Conservation (phyloP, 139 green algal species). For the Desmodesmus armatus region DNA sequence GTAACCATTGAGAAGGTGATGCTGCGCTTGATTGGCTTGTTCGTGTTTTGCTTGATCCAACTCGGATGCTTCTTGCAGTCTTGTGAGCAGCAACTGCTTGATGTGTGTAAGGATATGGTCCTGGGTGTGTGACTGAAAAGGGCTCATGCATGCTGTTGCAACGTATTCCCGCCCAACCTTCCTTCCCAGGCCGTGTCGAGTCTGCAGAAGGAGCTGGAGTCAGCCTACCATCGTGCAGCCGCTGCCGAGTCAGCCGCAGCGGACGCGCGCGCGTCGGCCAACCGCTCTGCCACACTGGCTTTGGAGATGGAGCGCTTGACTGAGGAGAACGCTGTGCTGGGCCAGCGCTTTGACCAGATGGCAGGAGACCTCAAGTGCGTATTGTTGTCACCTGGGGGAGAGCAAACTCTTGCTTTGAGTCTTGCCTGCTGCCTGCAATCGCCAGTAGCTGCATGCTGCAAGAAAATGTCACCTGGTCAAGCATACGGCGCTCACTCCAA, state of each 20-base stretch:
- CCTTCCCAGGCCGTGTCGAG: neutral
- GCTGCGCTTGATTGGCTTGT: too few relatives aligned
- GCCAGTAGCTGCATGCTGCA: too few relatives aligned
- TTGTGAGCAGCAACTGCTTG: too few relatives aligned
- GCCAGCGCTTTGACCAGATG: constrained; percentile 54
- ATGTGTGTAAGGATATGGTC: too few relatives aligned
- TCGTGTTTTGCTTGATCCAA: too few relatives aligned
- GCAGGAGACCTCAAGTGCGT: constrained; percentile 58
- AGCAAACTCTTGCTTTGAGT: neutral
- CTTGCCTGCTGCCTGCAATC: neutral
- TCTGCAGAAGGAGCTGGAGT: constrained; percentile 40
- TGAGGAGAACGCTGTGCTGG: constrained; percentile 66
- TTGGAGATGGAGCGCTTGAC: constrained; percentile 62
- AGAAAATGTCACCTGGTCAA: too few relatives aligned
- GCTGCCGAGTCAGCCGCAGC: constrained; percentile 28
- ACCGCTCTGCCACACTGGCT: constrained; percentile 10
- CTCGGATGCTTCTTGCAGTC: too few relatives aligned
- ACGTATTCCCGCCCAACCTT: neutral
- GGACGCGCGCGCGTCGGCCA: constrained; percentile 17
- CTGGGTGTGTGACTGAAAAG: neutral
- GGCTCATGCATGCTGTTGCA: neutral
- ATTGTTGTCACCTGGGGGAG: neutral
- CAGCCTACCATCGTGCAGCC: neutral
- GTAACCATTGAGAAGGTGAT: constrained; percentile 33
- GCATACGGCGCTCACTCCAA: neutral